Percentiles rank a stretch among this genome's conserved stretches.
Evolutionary conservation across 2,329 filamentous ascomycete genomes (phyloP).

Genomic region (Pyricularia pennisetigena): DNA sequence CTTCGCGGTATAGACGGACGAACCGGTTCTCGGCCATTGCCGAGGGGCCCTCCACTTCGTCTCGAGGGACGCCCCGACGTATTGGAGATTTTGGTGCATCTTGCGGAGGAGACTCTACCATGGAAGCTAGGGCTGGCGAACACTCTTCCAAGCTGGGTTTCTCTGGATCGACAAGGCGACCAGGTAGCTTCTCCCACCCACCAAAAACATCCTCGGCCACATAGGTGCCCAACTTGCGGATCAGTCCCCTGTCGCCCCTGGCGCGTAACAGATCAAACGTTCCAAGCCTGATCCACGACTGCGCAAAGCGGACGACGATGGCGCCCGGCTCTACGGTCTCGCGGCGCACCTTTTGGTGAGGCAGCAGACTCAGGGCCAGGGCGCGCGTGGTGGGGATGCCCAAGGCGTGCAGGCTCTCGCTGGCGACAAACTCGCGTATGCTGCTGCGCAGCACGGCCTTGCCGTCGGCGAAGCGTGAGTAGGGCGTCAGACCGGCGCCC

Average conservation of each 20-base stretch:
- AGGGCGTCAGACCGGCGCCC: conserved; percentile 86
- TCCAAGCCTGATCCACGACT: conserved; percentile 87
- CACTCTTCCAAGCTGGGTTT: conserved; percentile 20
- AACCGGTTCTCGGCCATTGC: conserved; percentile 77
- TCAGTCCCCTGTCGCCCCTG: conserved; percentile 65
- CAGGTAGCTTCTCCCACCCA: conserved; percentile 79
- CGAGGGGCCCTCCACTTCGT: conserved; percentile 55
- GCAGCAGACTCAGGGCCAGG: conserved; percentile 68
- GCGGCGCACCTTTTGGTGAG: conserved; percentile 61
- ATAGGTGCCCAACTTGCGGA: conserved; percentile 69
- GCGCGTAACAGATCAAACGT: conserved; percentile 88
- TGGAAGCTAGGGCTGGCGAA: not conserved
- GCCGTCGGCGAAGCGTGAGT: conserved; percentile 92
- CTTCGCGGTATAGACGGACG: conserved; percentile 75
- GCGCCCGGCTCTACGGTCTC: conserved; percentile 83
- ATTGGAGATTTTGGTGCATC: conserved; percentile 19
- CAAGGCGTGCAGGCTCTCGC: conserved; percentile 78
- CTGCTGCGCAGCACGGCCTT: conserved; percentile 88
- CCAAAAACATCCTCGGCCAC: conserved; percentile 79
- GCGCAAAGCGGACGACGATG: conserved; percentile 84
- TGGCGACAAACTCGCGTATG: conserved; percentile 89
- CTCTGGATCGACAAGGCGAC: conserved; percentile 40
- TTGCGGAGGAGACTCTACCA: not conserved
- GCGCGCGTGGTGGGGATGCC: conserved; percentile 81
- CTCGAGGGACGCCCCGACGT: conserved; percentile 40